phyloP scores from a whole-genome alignment of 2,329 filamentous ascomycete genomes.

The Chaetomium globosum region DNA sequence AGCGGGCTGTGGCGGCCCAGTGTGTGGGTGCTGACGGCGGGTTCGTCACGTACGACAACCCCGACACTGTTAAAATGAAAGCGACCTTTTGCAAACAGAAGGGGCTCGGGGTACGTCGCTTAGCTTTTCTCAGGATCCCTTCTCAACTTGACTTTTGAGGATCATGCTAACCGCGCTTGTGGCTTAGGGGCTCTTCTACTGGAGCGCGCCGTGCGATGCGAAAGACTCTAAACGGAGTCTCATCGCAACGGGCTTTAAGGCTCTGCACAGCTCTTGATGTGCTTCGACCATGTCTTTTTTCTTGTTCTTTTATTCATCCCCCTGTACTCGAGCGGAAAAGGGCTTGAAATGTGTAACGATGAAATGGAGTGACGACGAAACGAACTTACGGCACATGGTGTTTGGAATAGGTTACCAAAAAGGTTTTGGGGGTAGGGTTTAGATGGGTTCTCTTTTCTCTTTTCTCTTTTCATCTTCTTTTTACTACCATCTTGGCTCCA shows the following conservation, averaged over 20 bases:
- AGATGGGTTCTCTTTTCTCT: not conserved
- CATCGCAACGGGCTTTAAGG: constrained; percentile 61
- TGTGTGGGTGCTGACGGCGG: constrained; percentile 74
- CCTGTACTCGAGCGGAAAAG: not conserved
- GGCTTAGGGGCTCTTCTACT: constrained; percentile 76
- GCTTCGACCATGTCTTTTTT: not conserved
- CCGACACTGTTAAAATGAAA: constrained; percentile 74
- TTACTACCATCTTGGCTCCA: constrained; percentile 1
- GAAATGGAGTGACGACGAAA: not conserved
- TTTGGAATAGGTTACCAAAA: constrained; percentile 11
- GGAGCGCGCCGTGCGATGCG: constrained; percentile 74
- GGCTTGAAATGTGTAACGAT: constrained; percentile 3
- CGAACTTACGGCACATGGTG: constrained; percentile 1
- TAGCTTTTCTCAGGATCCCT: not conserved
- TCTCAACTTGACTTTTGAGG: not conserved
- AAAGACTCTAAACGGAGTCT: constrained; percentile 60
- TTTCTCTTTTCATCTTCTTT: not conserved
- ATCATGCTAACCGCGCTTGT: constrained; percentile 19
- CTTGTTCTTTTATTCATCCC: not conserved
- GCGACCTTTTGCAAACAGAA: constrained; percentile 72
- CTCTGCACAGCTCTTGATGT: constrained; percentile 53
- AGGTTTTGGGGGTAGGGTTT: not conserved
- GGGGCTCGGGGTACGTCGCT: constrained; percentile 61
- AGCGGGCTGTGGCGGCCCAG: constrained; percentile 67
- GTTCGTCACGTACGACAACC: constrained; percentile 79